Evolutionary conservation across 1,284 basidiomycete species (phyloP).

Genomic region (Pseudozyma hubeiensis): DNA sequence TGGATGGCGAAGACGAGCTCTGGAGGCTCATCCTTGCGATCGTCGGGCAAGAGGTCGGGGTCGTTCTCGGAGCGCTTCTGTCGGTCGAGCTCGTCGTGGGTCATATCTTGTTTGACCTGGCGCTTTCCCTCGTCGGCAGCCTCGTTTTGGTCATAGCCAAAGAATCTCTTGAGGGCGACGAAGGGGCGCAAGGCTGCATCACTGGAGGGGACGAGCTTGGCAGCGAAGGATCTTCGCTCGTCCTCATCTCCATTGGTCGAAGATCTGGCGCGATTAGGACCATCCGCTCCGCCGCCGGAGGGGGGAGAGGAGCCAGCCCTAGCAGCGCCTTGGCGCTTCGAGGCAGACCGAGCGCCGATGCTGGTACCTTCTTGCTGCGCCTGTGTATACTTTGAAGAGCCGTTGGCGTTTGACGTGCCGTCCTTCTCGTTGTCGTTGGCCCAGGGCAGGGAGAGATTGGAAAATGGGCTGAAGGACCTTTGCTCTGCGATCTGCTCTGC

Average conservation of each 20-base stretch:
- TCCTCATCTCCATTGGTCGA: slow-evolving; percentile 33
- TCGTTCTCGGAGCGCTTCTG: slow-evolving; percentile 29
- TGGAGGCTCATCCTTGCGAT: slow-evolving; percentile 56
- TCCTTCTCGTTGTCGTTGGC: slow-evolving; percentile 20
- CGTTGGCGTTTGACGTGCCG: not conserved
- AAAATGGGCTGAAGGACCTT: slow-evolving; percentile 32
- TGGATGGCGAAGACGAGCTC: slow-evolving; percentile 62
- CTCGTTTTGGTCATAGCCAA: slow-evolving; percentile 51
- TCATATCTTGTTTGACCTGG: slow-evolving; percentile 53
- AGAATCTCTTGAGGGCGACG: slow-evolving; percentile 32
- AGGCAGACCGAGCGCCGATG: slow-evolving; percentile 34
- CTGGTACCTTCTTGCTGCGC: slow-evolving; percentile 32
- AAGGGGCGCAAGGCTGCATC: slow-evolving; percentile 46
- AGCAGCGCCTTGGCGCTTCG: slow-evolving; percentile 48
- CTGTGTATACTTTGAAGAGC: slow-evolving; percentile 12
- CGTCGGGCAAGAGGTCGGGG: slow-evolving; percentile 29
- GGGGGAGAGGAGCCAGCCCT: slow-evolving; percentile 26
- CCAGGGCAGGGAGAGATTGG: slow-evolving; percentile 45
- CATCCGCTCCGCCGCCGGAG: slow-evolving; percentile 44
- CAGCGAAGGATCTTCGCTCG: slow-evolving; percentile 33
- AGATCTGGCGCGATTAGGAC: slow-evolving; percentile 12
- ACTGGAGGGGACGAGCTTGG: slow-evolving; percentile 49
- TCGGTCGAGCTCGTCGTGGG: slow-evolving; percentile 45
- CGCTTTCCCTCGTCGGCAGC: slow-evolving; percentile 54
- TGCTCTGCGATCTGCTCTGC: slow-evolving; percentile 48